phyloP scores from a whole-genome alignment of 1,139 yeast genomes.

The Magnusiomyces suaveolens region DNA sequence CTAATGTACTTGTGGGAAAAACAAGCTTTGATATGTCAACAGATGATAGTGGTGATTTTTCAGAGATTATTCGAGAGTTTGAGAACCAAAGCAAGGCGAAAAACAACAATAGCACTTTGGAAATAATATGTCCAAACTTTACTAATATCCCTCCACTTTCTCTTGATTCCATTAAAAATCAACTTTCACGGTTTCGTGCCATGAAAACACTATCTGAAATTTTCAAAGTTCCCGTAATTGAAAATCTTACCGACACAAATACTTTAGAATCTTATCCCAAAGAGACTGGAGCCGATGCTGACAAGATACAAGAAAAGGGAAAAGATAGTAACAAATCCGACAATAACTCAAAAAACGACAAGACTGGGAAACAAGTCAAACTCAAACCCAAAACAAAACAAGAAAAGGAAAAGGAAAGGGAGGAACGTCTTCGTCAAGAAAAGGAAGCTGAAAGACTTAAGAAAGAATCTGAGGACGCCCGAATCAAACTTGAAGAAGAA shows the following conservation, averaged over 20 bases:
- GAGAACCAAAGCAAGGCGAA: constrained; percentile 17
- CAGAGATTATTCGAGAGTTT: constrained; percentile 16
- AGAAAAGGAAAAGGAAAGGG: constrained; percentile 2
- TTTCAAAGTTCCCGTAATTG: constrained; percentile 32
- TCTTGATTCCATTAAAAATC: constrained; percentile 43
- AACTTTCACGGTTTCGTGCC: constrained; percentile 58
- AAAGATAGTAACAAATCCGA: not conserved
- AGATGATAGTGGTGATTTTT: constrained; percentile 24
- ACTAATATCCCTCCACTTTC: constrained; percentile 52
- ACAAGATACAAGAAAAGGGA: not conserved
- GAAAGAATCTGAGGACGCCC: not conserved
- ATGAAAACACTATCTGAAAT: constrained; percentile 56
- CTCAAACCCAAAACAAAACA: not conserved
- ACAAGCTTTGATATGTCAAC: constrained; percentile 28
- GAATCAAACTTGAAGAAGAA: not conserved
- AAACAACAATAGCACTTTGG: constrained; percentile 16
- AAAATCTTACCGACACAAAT: constrained; percentile 6
- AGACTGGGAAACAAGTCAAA: not conserved
- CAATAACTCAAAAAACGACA: not conserved
- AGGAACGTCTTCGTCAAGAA: not conserved
- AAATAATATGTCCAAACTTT: constrained; percentile 32
- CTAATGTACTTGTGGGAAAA: constrained; percentile 33
- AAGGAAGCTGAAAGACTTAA: constrained; percentile 32
- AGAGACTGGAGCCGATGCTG: not conserved
- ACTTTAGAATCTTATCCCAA: no score